Evolutionary conservation across 2,329 filamentous ascomycete genomes (phyloP).

Genomic region (Pseudocercospora pini-densiflorae): DNA sequence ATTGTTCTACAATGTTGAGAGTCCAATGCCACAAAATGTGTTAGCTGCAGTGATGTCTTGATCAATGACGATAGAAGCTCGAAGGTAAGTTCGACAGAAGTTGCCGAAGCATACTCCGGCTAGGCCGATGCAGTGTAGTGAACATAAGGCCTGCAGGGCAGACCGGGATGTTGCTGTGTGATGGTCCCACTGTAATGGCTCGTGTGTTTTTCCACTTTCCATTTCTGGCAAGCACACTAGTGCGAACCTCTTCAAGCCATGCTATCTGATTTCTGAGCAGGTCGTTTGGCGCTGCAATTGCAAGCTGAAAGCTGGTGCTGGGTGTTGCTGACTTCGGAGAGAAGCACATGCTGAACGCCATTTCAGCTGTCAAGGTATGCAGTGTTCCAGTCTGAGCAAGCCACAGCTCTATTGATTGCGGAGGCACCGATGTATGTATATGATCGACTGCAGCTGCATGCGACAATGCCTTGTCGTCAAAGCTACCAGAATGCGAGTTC

Average conservation of each 20-base stretch:
- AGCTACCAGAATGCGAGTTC: background rate
- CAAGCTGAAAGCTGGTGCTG: background rate
- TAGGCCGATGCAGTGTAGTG: constrained; percentile 2
- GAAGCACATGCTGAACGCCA: background rate
- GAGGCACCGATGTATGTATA: background rate
- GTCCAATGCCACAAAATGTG: background rate
- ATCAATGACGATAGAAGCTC: background rate
- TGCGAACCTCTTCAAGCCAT: background rate
- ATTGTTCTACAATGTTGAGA: background rate
- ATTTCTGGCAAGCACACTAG: background rate
- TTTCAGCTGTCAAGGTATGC: background rate
- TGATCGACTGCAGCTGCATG: background rate
- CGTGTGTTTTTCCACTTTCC: background rate
- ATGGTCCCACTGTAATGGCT: background rate
- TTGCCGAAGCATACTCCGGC: background rate
- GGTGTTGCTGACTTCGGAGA: background rate
- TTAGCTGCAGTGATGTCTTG: background rate
- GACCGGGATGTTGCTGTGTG: background rate
- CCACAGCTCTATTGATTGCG: background rate
- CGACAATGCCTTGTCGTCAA: background rate
- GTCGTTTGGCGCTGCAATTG: background rate
- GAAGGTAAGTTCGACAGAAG: constrained; percentile 3
- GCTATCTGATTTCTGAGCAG: background rate
- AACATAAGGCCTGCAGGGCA: constrained; percentile 1
- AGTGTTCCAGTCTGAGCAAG: constrained; percentile 2